Conservation (phyloP, 2,329 filamentous ascomycete genomes). For the Fusarium fujikuroi region DNA sequence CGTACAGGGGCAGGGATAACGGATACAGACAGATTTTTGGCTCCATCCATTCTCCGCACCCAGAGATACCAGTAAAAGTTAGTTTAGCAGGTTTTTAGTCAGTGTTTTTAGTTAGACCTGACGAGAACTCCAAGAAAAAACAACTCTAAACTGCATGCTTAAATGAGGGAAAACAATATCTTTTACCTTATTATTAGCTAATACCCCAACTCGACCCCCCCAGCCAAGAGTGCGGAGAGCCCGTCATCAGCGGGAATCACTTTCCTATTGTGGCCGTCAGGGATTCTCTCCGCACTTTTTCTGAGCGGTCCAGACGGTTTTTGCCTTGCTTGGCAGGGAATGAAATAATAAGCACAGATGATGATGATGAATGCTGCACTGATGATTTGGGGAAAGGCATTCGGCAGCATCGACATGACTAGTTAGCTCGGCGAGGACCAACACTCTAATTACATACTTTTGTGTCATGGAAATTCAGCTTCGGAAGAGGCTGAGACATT, state of each 20-base stretch:
- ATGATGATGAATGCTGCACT: neutral
- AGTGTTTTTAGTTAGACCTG: conserved; percentile 12
- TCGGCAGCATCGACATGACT: neutral
- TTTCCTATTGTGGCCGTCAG: conserved; percentile 3
- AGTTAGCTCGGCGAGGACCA: neutral
- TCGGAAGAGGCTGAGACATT: conserved; percentile 14
- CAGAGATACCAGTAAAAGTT: neutral
- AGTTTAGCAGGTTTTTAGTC: conserved; percentile 21
- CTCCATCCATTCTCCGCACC: conserved; percentile 13
- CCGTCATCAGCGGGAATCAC: conserved; percentile 9
- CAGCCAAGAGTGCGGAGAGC: conserved; percentile 26
- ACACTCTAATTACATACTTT: neutral
- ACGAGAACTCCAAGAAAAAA: conserved; percentile 4
- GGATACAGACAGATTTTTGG: neutral
- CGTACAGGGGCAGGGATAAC: conserved; percentile 8
- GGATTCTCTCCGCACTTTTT: conserved; percentile 16
- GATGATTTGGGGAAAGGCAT: neutral
- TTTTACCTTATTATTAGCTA: conserved; percentile 41
- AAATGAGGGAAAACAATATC: conserved; percentile 19
- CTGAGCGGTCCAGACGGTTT: neutral
- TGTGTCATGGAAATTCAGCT: conserved; percentile 17
- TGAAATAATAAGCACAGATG: neutral
- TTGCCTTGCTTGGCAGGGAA: conserved; percentile 7
- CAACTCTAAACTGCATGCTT: conserved; percentile 27
- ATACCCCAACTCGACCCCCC: conserved; percentile 31